Evolutionary conservation across 129 eudicot species (phyloP), one percentile per base, ranked within the genome.

Genomic region (Tanacetum coccineum): DNA sequence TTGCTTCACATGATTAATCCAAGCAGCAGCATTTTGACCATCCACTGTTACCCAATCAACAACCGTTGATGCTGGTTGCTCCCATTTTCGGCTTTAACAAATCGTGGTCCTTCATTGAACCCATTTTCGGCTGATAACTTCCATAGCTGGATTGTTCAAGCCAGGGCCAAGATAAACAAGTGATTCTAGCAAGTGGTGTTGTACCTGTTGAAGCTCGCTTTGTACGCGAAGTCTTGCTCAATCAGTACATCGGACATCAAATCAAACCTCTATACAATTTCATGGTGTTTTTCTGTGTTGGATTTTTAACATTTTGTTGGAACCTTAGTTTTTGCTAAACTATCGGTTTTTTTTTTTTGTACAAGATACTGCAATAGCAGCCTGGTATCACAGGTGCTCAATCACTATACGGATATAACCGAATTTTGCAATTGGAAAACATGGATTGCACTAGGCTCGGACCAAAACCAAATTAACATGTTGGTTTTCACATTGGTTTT

Each of bases 31-130:
- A 66, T 89, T 89, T 76, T 94, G 87, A 9, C 99, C 97, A 64
- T 94, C 99, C 39, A 94, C 94, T 0, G 90, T 80, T 36, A 94
- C 96, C 99, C 99, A 94, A 70, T 94, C 99, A 69, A 89, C 99
- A 40, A 89, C 99, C 4, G 95, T 84, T 22, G 97, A 89, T 17
- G 97, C 97, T 54, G 99, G 99, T 71, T 94, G 99, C 75, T 94
- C 99, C 26, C 58, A 52, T 11, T 3, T 52, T 52, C 58, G 9
- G 18, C 58, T 6, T 52, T 18, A 1, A 3, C 58, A 18, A 21
- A 9, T 17, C 4, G 4, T 52, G 58, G 21, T 11, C 58, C 18
- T n/a, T n/a, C n/a, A n/a, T n/a, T n/a, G n/a, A n/a, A n/a, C n/a
- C n/a, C n/a, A n/a, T n/a, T n/a, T n/a, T n/a, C n/a, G n/a, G n/a